Percentiles rank a stretch among this genome's conserved stretches.
Conservation (phyloP, 1,139 yeast genomes). For the Hyphopichia buzzinii region DNA sequence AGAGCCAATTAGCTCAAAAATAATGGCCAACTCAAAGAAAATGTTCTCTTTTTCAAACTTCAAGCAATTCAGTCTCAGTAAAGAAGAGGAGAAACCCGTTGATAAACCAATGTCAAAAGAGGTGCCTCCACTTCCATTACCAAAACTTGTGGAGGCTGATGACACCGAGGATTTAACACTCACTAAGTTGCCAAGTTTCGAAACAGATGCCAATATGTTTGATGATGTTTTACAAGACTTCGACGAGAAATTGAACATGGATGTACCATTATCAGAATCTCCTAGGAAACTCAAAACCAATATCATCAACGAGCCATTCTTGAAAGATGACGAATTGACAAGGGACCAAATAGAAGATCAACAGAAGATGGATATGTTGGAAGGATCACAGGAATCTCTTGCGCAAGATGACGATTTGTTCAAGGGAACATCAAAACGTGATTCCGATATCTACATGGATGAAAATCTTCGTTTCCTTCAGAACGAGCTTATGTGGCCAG, state of each 20-base stretch:
- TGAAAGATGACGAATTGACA: conserved; percentile 45
- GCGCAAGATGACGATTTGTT: conserved; percentile 13
- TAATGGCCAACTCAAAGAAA: conserved; percentile 9
- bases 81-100: not conserved
- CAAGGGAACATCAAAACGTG: conserved; percentile 3
- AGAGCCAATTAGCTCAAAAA: not conserved
- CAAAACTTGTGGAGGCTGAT: conserved; percentile 1
- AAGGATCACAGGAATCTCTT: conserved; percentile 7
- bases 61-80: conserved; percentile 5
- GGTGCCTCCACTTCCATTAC: not conserved
- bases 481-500: conserved; percentile 32
- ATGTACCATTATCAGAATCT: conserved; percentile 6
- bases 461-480: conserved; percentile 34
- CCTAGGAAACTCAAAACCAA: conserved; percentile 8
- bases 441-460: conserved; percentile 30
- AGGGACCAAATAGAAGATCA: conserved; percentile 43
- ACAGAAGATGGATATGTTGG: conserved; percentile 27
- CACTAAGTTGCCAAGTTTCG: conserved; percentile 30
- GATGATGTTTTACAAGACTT: conserved; percentile 33
- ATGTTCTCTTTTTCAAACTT: conserved; percentile 16
- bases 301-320: conserved; percentile 30
- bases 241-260: conserved; percentile 23
- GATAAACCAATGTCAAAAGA: not conserved
- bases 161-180: conserved; percentile 12
- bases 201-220: conserved; percentile 30